Conservation (phyloP, 352 stramenopile genomes). For the Globisporangium middletonii region DNA sequence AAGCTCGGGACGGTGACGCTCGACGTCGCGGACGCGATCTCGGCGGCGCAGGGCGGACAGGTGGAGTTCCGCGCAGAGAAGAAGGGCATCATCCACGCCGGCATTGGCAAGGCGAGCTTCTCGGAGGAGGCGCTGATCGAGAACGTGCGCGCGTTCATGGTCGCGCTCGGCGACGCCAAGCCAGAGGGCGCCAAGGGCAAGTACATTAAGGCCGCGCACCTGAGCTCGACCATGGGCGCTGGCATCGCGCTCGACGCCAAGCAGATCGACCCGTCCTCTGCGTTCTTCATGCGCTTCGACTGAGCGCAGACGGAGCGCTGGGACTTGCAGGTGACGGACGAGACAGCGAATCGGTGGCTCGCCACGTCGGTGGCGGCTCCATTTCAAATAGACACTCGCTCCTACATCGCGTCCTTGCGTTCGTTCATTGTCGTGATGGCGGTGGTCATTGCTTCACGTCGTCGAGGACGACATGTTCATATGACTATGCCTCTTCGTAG, state of each 20-base stretch:
- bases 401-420: too few species aligned
- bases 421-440: too few species aligned
- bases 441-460: too few species aligned
- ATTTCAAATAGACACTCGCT: too few species aligned
- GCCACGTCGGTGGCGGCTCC: too few species aligned
- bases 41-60: conserved; percentile 72
- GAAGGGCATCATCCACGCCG: conserved; percentile 87
- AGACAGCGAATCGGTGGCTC: background rate
- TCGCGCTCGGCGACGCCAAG: conserved; percentile 88
- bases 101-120: conserved; percentile 88
- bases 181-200: conserved; percentile 91
- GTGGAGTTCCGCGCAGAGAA: conserved; percentile 89
- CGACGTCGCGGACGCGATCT: conserved; percentile 84
- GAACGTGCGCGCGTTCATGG: conserved; percentile 91
- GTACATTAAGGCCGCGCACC: conserved; percentile 88
- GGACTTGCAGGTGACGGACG: background rate
- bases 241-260: conserved; percentile 78
- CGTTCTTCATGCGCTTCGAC: conserved; percentile 85
- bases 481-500: too few species aligned
- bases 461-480: too few species aligned
- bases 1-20: conserved; percentile 96
- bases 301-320: conserved; percentile 15
- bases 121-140: conserved; percentile 87
- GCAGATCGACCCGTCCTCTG: conserved; percentile 76
- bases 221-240: conserved; percentile 85